Base-by-base conservation (phyloP, 805 yeast species). In the Kazachstania africana region DNA sequence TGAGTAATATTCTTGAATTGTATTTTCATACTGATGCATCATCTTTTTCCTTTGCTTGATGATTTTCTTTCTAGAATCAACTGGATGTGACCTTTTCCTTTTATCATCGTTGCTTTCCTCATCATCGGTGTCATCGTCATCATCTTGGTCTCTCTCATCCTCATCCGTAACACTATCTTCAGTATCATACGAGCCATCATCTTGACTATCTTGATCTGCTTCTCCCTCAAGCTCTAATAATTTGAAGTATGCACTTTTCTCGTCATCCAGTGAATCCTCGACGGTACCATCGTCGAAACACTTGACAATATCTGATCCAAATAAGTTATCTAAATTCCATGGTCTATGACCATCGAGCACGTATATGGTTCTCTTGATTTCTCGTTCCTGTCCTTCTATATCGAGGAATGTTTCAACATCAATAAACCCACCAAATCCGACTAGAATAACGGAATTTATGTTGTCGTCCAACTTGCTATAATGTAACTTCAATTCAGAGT, bases 401-500 rank as follows among this genome's bases (percentile, higher is more conserved):
- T 76, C 82, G 25, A 81, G 62, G 48, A 79, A 79, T 16, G 72
- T 60, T 48, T 81, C 94, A 19, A 91, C 47, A 53, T 91, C 96
- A 8, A 87, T 71, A 71, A 80, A 74, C 4, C 94, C 93, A 10
- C 98, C 98, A 59, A 95, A 91, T 0, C 98, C 98, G 0, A 91
- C 59, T 25, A 87, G 62, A 4, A 91, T 55, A 13, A 88, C 79
- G 45, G 78, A 84, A 4, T 75, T 60, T 6, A 91, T 30, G 32
- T 83, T 88, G 5, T 60, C 66, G 48, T 87, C 96, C 26, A 91
- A 58, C 33, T 66, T 66, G 4, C 42, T 34, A 47, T 71, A 87
- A 48, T 78, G 82, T 16, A 47, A 50, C 40, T 72, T 74, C 39
- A 93, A 60, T 43, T 85, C 95, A 8, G 76, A 58, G 49, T 84